Base-by-base conservation (phyloP, 2,329 filamentous ascomycete species). In the Calonectria pauciramosa region DNA sequence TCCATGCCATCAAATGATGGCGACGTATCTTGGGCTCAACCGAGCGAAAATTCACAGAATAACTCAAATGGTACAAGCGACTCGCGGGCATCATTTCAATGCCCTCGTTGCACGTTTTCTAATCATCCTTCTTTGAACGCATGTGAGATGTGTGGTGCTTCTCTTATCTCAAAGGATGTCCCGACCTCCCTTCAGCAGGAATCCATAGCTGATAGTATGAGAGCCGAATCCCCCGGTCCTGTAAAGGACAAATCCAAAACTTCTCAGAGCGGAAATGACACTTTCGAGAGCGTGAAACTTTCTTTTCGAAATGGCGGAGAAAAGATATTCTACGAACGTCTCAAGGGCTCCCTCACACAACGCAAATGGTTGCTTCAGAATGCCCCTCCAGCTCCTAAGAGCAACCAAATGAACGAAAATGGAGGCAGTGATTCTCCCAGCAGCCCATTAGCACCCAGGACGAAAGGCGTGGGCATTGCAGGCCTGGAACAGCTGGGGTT, bases 311-410 rank as follows among this genome's bases (percentile, higher is more conserved):
- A 89, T 41, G 96, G 96, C 3, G 97, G 97, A 0, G 96, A 96
- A 75, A 96, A 96, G 85, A 93, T 95, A 8, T 98, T 99, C 77
- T 93, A 94, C 78, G 97, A 99, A 80, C 91, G 96, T 63, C 88
- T 99, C 2, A 99, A 98, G 82, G 93, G 93, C 9, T 94, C 96
- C 11, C 91, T 99, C 85, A 93, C 96, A 2, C 97, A 99, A 84
- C 92, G 97, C 18, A 99, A 99, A 88, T 99, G 97, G 97, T 90
- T 99, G 4, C 89, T 98, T 0, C 94, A 97, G 71, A 93, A 94
- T 81, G 97, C 97, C 0, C 97, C 97, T 1, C 96, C 96, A 0
- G 92, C 97, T 23, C 97, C 97, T 0, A 93, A 90, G 75, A 90
- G 91, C 36, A 88, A 84, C 41, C 84, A 85, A 8, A 78, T 81